Evolutionary conservation across 2,329 filamentous ascomycete genomes (phyloP), one percentile per base, ranked within the genome.

Genomic region (Alternaria sp.): DNA sequence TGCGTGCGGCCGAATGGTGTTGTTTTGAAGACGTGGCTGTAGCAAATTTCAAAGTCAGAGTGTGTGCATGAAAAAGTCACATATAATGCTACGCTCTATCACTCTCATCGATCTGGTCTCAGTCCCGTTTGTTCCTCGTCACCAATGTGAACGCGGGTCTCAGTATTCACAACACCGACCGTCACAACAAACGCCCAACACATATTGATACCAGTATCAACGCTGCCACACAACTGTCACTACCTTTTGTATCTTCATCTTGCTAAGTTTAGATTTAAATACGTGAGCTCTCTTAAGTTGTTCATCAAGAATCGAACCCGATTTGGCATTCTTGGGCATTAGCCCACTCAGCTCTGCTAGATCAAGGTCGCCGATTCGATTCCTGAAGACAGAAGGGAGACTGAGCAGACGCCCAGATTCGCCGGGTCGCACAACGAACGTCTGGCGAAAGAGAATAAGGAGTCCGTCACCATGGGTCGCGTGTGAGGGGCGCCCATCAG

Each of bases 161-260:
- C 53, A 32, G 34, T 42, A 18, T n/a, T n/a, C 54, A 52, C 34
- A 38, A 51, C 34, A 42, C 36, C 20, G 24, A 20, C n/a, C 20
- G 24, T 42, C 34, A 52, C 32, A 52, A 57, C 58, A 61, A 61
- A 47, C 42, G 42, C 58, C 26, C 34, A 52, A 47, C 24, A 26
- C 57, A 16, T 46, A 39, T 34, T 42, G 44, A 47, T 36, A 22
- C 26, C 18, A 36, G 9, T 48, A 22, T 39, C 32, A 36, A 18
- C 8, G 47, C 30, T 18, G 38, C 39, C 34, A 34, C 20, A 46
- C 22, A 28, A 20, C 22, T 39, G 22, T 28, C 16, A 16, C 30
- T 14, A 16, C 20, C 30, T 20, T 30, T 16, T 11, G 42, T 12
- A 11, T 32, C 8, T 4, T 24, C 26, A n/a, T n/a, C 30, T 32